Conservation (phyloP, 2,329 filamentous ascomycete genomes). For the Botryotinia convoluta region DNA sequence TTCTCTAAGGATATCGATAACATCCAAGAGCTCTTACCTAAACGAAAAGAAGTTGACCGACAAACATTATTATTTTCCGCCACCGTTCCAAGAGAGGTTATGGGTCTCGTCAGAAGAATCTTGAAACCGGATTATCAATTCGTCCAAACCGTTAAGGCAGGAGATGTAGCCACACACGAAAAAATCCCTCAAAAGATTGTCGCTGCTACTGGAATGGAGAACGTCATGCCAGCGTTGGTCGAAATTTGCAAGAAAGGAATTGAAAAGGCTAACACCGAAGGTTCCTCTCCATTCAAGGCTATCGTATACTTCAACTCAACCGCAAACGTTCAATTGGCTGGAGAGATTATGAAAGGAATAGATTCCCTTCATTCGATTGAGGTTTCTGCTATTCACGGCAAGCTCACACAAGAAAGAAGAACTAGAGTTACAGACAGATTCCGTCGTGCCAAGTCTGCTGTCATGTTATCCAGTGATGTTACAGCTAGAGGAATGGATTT, state of each 20-base stretch:
- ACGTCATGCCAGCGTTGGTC: conserved; percentile 71
- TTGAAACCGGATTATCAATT: conserved; percentile 86
- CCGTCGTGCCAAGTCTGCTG: conserved; percentile 56
- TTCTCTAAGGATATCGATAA: conserved; percentile 64
- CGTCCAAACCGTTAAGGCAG: conserved; percentile 76
- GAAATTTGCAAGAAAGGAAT: conserved; percentile 45
- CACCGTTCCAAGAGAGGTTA: conserved; percentile 82
- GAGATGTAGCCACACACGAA: conserved; percentile 83
- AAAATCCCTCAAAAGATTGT: conserved; percentile 79
- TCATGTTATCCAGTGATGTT: conserved; percentile 77
- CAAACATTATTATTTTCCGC: conserved; percentile 96
- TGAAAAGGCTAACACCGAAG: conserved; percentile 23
- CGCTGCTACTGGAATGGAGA: conserved; percentile 65
- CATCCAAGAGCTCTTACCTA: conserved; percentile 64
- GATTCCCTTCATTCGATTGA: conserved; percentile 33
- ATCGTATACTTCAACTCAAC: conserved; percentile 88
- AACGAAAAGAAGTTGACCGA: conserved; percentile 59
- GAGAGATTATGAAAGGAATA: conserved; percentile 48
- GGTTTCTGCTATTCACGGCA: conserved; percentile 67
- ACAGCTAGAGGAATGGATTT: conserved; percentile 83
- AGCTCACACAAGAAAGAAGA: conserved; percentile 67
- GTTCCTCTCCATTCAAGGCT: conserved; percentile 68
- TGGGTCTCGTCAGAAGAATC: conserved; percentile 67
- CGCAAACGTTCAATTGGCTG: conserved; percentile 64
- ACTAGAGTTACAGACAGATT: conserved; percentile 72